Percentiles rank a stretch among this genome's conserved stretches.
Evolutionary conservation across 495 filamentous ascomycete genomes (phyloP).

Genomic region (Pyrenopolyporus hunteri): DNA sequence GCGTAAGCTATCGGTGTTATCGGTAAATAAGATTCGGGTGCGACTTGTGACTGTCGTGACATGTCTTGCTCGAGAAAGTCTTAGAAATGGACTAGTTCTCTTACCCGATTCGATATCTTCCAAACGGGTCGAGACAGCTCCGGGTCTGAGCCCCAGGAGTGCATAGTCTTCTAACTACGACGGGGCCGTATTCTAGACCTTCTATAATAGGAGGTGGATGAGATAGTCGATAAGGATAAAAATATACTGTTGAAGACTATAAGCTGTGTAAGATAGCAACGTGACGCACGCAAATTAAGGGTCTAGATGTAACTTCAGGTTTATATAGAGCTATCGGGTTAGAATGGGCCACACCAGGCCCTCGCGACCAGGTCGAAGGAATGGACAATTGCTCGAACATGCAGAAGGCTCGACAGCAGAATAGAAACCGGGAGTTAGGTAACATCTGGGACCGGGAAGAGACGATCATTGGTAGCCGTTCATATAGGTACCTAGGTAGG

Average conservation of each 20-base stretch:
- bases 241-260: background rate
- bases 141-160: background rate
- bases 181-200: background rate
- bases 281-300: background rate
- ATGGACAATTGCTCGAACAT: too few species aligned
- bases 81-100: background rate
- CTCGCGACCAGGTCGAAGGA: too few species aligned
- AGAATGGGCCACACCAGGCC: background rate
- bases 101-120: background rate
- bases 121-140: background rate
- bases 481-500: too few species aligned
- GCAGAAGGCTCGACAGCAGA: background rate
- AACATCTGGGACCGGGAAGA: background rate
- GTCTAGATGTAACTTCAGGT: background rate
- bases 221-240: background rate
- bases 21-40: constrained; percentile 22
- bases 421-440: background rate
- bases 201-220: too few species aligned
- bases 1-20: too few species aligned
- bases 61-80: constrained; percentile 9
- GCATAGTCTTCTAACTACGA: background rate
- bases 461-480: background rate
- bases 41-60: constrained; percentile 1
- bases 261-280: background rate
- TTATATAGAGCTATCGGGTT: background rate